Percentiles rank a stretch among this genome's conserved stretches.
phyloP scores from a whole-genome alignment of 805 yeast species.

The Saturnispora saitoi region DNA sequence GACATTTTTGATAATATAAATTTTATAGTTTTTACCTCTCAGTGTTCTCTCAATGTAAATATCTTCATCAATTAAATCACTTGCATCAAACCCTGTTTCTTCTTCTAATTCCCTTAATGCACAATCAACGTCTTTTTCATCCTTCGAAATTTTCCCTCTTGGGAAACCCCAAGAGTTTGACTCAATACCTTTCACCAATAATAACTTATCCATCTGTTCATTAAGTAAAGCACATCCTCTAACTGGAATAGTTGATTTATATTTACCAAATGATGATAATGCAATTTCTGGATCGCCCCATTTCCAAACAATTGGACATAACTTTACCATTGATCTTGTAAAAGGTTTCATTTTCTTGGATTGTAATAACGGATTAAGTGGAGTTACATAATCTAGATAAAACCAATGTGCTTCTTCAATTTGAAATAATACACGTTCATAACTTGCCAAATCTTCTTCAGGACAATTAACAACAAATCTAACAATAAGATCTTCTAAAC shows the following conservation, averaged over 20 bases:
- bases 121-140: constrained; percentile 80
- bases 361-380: constrained; percentile 68
- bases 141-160: constrained; percentile 91
- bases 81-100: constrained; percentile 86
- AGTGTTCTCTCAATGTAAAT: constrained; percentile 77
- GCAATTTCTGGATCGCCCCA: constrained; percentile 84
- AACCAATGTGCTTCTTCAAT: constrained; percentile 99
- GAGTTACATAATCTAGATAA: constrained; percentile 75
- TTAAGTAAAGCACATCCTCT: constrained; percentile 91
- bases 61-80: constrained; percentile 55
- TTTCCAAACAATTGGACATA: constrained; percentile 71
- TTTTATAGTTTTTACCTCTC: constrained; percentile 75
- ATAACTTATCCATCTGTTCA: constrained; percentile 53
- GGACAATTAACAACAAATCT: constrained; percentile 90
- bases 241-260: constrained; percentile 88
- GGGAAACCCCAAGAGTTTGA: constrained; percentile 89
- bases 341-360: constrained; percentile 68
- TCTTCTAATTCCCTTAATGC: constrained; percentile 88
- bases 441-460: constrained; percentile 74
- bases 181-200: constrained; percentile 80
- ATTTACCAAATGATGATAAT: constrained; percentile 66
- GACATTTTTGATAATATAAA: constrained; percentile 67
- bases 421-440: constrained; percentile 81
- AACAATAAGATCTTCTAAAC: constrained; percentile 77
- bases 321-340: constrained; percentile 54